phyloP scores from a whole-genome alignment of 192 early-diverging fungal species.

The Geranomyces variabilis region DNA sequence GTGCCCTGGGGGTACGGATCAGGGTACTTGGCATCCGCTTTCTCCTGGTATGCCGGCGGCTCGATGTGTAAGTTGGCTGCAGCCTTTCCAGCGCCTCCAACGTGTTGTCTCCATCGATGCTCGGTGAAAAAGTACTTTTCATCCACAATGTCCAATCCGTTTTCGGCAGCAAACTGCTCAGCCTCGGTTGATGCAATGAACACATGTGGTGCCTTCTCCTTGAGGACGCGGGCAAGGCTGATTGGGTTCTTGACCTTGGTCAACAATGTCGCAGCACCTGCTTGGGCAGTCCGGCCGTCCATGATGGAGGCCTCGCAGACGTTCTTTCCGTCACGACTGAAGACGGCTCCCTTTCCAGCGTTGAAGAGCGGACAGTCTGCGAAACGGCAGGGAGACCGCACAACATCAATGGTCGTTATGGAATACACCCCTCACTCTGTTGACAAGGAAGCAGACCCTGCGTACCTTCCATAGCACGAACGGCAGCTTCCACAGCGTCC shows the following conservation, averaged over 20 bases:
- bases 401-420: neutral
- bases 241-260: conserved; percentile 50
- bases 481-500: conserved; percentile 43
- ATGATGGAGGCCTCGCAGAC: conserved; percentile 49
- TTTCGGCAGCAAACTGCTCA: conserved; percentile 37
- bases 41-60: neutral
- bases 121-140: conserved; percentile 49
- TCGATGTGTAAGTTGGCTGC: no score
- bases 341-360: conserved; percentile 53
- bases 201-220: conserved; percentile 39
- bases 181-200: conserved; percentile 46
- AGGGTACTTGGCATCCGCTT: neutral
- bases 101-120: conserved; percentile 47
- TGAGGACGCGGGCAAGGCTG: conserved; percentile 40
- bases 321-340: conserved; percentile 39
- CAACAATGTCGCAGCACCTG: conserved; percentile 45
- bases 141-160: conserved; percentile 48
- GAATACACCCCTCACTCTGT: conserved; percentile 3
- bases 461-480: conserved; percentile 43
- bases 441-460: no score
- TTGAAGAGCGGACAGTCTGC: conserved; percentile 57
- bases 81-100: no score
- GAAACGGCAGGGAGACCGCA: conserved; percentile 5
- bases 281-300: conserved; percentile 38
- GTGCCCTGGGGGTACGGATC: conserved; percentile 37